Conservation (phyloP, 2,329 filamentous ascomycete genomes). For the Trichoderma harzianum region DNA sequence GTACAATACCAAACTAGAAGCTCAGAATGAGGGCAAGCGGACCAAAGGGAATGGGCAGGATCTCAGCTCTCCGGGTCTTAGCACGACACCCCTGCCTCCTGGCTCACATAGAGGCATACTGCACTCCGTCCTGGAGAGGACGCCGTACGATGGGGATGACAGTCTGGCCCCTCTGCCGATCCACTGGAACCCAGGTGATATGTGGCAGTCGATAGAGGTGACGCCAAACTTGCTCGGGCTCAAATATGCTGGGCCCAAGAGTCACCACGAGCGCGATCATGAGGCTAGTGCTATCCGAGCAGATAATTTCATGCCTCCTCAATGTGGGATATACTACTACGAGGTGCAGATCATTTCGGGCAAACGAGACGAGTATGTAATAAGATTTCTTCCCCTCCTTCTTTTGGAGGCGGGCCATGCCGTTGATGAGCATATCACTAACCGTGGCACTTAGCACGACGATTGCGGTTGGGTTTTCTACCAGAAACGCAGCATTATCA, state of each 20-base stretch:
- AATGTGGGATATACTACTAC: conserved; percentile 94
- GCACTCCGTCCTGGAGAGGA: conserved; percentile 79
- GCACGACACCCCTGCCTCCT: conserved; percentile 39
- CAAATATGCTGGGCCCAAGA: conserved; percentile 50
- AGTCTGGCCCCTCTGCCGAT: conserved; percentile 67
- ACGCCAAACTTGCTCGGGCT: conserved; percentile 71
- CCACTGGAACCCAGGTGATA: conserved; percentile 78
- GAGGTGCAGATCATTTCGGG: conserved; percentile 59
- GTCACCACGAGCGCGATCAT: conserved; percentile 52
- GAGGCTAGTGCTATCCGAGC: conserved; percentile 82
- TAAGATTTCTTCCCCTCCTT: background rate
- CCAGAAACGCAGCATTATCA: conserved; percentile 49
- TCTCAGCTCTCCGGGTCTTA: conserved; percentile 51
- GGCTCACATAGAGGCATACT: conserved; percentile 70
- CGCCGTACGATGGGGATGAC: conserved; percentile 60
- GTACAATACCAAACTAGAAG: conserved; percentile 58
- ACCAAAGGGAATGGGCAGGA: conserved; percentile 38
- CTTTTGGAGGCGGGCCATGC: background rate
- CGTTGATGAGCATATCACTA: background rate
- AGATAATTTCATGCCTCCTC: conserved; percentile 80
- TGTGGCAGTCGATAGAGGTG: conserved; percentile 69
- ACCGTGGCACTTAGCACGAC: conserved; percentile 44
- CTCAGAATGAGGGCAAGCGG: conserved; percentile 44
- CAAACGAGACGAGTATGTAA: conserved; percentile 52
- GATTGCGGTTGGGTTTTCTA: conserved; percentile 61